Evolutionary conservation across 495 filamentous ascomycete species (phyloP), one percentile per base, ranked within the genome.

Genomic region (Aspergillus baeticus): DNA sequence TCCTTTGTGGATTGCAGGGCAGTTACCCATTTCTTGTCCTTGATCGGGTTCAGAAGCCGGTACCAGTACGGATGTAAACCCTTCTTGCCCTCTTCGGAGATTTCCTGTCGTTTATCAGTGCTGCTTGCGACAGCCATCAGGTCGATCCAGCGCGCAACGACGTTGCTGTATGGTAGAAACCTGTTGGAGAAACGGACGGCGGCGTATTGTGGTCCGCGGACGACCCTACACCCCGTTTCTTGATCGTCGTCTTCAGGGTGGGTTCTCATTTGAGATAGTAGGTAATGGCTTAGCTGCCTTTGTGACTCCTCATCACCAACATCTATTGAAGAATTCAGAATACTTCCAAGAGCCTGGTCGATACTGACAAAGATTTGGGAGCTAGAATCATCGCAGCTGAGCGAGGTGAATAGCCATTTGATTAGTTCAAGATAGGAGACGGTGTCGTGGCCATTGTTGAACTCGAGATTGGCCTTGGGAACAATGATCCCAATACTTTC

Each of bases 161-260:
- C 78, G 63, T 95, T 90, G 34, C 72, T 77, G 58, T 87, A 97
- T 2, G 87, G 84, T 10, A 98, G 76, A 62, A 91, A 96, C n/a
- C 88, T 79, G 62, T 97, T 97, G 3, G 91, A 88, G 77, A 92
- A 97, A 21, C 91, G 87, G 5, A 94, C 82, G n/a, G 88, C 87
- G 17, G 88, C 83, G 70, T 91, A 93, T 7, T 90, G 84, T 45
- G 87, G 86, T 50, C 84, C 87, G 53, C 91, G 77, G 7, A 83
- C 76, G 11, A 81, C 63, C 17, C 64, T 67, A 51, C 64, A 74
- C 6, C 71, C 70, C n/a, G 65, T 69, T 23, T 69, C 60, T 5
- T 72, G 56, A 55, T 72, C 64, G 49, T 72, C 68, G 42, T 77
- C 73, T 42, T 81, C 83, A 36, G 83, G 75, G 21, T 79, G 57